Evolutionary conservation across 352 stramenopile species (phyloP).

Genomic region (Pythium dissimile): DNA sequence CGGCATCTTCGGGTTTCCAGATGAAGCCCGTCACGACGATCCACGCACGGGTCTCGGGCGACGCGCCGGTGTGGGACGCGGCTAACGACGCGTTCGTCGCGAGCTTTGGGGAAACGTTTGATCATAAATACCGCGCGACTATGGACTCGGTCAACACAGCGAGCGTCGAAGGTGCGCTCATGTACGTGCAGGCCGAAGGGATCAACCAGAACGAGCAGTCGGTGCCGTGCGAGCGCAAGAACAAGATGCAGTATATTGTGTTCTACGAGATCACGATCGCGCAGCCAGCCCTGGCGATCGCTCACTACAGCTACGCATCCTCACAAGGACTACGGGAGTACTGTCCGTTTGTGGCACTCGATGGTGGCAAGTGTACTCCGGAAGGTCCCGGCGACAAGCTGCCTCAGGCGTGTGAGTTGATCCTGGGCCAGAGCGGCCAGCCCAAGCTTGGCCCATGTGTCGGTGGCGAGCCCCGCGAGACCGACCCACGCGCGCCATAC

Average conservation of each 20-base stretch:
- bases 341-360: slow-evolving; percentile 55
- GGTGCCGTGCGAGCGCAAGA: slow-evolving; percentile 56
- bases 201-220: slow-evolving; percentile 55
- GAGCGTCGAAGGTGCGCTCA: slow-evolving; percentile 56
- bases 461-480: slow-evolving; percentile 34
- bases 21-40: slow-evolving; percentile 50
- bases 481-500: slow-evolving; percentile 50
- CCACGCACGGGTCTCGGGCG: slow-evolving; percentile 56
- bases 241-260: slow-evolving; percentile 61
- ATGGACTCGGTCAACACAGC: slow-evolving; percentile 67
- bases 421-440: slow-evolving; percentile 38
- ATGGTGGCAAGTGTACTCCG: slow-evolving; percentile 53
- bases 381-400: slow-evolving; percentile 24
- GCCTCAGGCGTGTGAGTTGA: slow-evolving; percentile 40
- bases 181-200: slow-evolving; percentile 65
- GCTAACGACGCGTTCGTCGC: slow-evolving; percentile 30
- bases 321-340: slow-evolving; percentile 28
- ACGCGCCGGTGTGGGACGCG: slow-evolving; percentile 36
- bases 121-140: slow-evolving; percentile 27
- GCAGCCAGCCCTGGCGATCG: slow-evolving; percentile 40
- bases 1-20: slow-evolving; percentile 19
- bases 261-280: slow-evolving; percentile 68
- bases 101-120: slow-evolving; percentile 31
- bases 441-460: slow-evolving; percentile 42
- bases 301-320: slow-evolving; percentile 38